A percentile compares a stretch with the other conserved stretches of the same genome.
Conservation (phyloP, 345 rosid species). For the Hirschfeldia incana region DNA sequence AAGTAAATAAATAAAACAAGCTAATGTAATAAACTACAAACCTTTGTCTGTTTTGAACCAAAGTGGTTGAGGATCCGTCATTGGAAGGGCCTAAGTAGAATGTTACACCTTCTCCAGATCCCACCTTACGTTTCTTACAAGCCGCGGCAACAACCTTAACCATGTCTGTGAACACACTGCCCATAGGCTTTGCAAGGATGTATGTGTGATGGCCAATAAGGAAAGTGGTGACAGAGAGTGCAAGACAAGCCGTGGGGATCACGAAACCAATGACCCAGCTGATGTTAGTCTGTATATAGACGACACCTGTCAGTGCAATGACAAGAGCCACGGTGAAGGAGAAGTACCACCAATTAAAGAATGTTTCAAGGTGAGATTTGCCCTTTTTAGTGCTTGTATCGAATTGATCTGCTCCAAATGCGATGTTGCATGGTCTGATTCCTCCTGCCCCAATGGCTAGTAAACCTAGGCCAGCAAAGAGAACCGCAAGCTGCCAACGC, state of each 20-base stretch:
- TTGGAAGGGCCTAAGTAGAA: constrained; percentile 29
- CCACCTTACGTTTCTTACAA: constrained; percentile 39
- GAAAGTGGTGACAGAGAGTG: constrained; percentile 51
- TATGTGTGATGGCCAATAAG: constrained; percentile 53
- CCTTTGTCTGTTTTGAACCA: constrained; percentile 26
- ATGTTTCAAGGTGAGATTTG: constrained; percentile 53
- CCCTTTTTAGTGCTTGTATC: constrained; percentile 56
- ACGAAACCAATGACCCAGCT: constrained; percentile 68
- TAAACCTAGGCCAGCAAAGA: constrained; percentile 48
- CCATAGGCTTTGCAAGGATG: constrained; percentile 49
- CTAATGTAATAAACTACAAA: neutral
- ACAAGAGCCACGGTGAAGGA: constrained; percentile 61
- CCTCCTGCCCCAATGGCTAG: constrained; percentile 71
- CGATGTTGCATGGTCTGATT: constrained; percentile 76
- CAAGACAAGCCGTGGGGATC: constrained; percentile 64
- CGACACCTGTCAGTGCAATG: constrained; percentile 63
- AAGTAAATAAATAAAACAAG: neutral
- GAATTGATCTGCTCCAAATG: constrained; percentile 83
- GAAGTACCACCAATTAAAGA: constrained; percentile 90
- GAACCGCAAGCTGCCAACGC: constrained; percentile 53
- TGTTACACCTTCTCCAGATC: constrained; percentile 19
- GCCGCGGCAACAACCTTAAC: constrained; percentile 57
- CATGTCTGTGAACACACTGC: constrained; percentile 57
- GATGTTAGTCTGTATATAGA: constrained; percentile 62
- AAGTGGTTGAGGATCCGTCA: constrained; percentile 34